Conservation (phyloP, 805 yeast species). For the Nakazawaea molendinolei region DNA sequence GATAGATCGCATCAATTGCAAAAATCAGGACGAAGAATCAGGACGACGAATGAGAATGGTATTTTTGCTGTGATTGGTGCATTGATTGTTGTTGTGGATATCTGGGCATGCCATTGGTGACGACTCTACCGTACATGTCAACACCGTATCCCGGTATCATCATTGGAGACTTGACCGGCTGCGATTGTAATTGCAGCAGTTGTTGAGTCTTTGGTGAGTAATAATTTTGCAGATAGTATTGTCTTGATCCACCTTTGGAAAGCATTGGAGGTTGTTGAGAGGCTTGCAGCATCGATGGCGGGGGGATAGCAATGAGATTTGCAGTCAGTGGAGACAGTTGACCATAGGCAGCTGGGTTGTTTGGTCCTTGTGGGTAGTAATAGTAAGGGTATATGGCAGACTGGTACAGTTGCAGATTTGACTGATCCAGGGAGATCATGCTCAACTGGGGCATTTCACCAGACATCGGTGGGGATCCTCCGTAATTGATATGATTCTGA, state of each 20-base stretch:
- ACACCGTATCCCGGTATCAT: slow-evolving; percentile 2
- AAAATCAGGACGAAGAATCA: no score
- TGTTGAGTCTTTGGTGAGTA: no score
- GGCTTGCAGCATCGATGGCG: no score
- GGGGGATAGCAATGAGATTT: slow-evolving; percentile 5
- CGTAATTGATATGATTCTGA: slow-evolving; percentile 23
- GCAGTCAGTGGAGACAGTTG: slow-evolving; percentile 2
- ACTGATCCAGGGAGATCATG: no score
- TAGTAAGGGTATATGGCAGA: slow-evolving; percentile 9
- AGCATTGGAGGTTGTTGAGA: no score
- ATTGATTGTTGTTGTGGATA: slow-evolving; percentile 1
- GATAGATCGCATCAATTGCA: no score
- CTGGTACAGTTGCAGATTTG: not conserved
- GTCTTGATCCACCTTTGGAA: no score
- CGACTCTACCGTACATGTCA: slow-evolving; percentile 1
- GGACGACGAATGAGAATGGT: slow-evolving; percentile 1
- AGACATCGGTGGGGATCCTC: not conserved
- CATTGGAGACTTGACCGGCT: slow-evolving; percentile 4
- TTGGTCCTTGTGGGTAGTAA: slow-evolving; percentile 8
- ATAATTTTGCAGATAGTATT: no score
- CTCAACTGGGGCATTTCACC: no score
- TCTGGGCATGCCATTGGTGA: not conserved
- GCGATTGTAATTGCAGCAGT: slow-evolving; percentile 10
- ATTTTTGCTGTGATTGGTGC: slow-evolving; percentile 5
- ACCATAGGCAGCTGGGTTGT: slow-evolving; percentile 1